These are phyloP conservation scores for Trichoderma brevicompactum DNA, from an alignment of 2,329 filamentous ascomycete genomes.

Conservation along the genomic window DNA sequence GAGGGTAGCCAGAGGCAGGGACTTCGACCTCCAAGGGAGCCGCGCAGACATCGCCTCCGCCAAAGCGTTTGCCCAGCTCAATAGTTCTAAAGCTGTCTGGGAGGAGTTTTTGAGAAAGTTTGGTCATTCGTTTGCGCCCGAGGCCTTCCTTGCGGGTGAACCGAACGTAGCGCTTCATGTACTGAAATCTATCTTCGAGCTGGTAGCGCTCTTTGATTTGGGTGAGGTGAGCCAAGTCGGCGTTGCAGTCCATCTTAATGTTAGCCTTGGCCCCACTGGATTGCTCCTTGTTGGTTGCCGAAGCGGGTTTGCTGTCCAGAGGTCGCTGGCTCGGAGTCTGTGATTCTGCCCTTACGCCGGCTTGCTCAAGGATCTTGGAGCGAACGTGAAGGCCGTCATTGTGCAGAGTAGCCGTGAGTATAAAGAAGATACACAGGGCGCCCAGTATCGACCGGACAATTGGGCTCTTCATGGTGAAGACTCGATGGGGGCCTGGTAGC, in stretches of 20 bases:
- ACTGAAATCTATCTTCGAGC: slow-evolving; percentile 57
- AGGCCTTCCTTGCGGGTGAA: slow-evolving; percentile 54
- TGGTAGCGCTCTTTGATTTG: slow-evolving; percentile 52
- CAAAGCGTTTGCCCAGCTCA: slow-evolving; percentile 50
- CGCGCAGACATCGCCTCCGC: slow-evolving; percentile 49
- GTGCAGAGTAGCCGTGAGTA: slow-evolving; percentile 49
- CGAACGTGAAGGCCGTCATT: slow-evolving; percentile 49
- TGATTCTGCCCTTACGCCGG: slow-evolving; percentile 37
- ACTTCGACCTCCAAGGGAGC: slow-evolving; percentile 57
- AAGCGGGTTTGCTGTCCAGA: slow-evolving; percentile 33
- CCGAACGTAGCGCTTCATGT: slow-evolving; percentile 60
- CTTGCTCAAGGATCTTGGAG: slow-evolving; percentile 46
- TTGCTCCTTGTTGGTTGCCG: slow-evolving; percentile 31
- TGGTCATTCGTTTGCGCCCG: slow-evolving; percentile 56
- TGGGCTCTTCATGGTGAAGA: slow-evolving; percentile 56
- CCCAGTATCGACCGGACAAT: slow-evolving; percentile 52
- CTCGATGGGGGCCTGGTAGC: slow-evolving; percentile 42
- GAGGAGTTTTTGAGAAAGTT: slow-evolving; percentile 53
- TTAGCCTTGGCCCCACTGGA: slow-evolving; percentile 32
- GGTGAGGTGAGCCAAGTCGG: slow-evolving; percentile 53
- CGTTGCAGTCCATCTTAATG: slow-evolving; percentile 54
- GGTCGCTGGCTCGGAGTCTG: slow-evolving; percentile 40
- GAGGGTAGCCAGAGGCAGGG: slow-evolving; percentile 54
- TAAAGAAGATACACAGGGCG: slow-evolving; percentile 48
- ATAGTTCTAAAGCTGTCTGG: slow-evolving; percentile 54